Conservation (phyloP, 2,329 filamentous ascomycete genomes). For the Pseudogymnoascus sp. region DNA sequence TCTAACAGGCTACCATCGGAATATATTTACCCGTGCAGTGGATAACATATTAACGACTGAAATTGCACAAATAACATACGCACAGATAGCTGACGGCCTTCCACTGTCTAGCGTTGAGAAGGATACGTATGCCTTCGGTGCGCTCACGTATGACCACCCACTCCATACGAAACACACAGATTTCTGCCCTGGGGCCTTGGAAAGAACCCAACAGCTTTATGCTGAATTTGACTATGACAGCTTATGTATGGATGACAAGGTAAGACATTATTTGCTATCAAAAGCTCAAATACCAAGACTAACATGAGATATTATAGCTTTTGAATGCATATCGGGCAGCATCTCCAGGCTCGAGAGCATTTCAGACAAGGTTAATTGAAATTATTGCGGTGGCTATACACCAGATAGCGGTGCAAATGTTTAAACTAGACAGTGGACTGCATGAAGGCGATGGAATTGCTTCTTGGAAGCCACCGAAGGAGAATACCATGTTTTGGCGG, state of each 20-base stretch:
- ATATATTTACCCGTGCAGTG: constrained; percentile 13
- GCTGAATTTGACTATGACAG: neutral
- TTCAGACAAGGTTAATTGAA: constrained; percentile 29
- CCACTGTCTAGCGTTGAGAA: constrained; percentile 13
- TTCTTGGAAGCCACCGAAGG: constrained; percentile 20
- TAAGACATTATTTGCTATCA: neutral
- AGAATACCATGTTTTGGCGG: constrained; percentile 9
- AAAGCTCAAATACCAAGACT: neutral
- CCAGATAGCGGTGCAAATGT: constrained; percentile 26
- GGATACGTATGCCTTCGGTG: neutral
- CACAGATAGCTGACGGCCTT: constrained; percentile 22
- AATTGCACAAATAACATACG: constrained; percentile 16
- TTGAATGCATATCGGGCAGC: constrained; percentile 23
- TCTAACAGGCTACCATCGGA: constrained; percentile 10
- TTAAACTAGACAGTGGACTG: constrained; percentile 16
- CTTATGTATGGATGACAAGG: neutral
- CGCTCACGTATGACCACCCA: constrained; percentile 13
- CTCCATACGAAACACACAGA: constrained; percentile 16
- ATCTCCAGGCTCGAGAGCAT: constrained; percentile 15
- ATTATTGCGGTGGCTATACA: constrained; percentile 27
- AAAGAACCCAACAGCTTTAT: constrained; percentile 5
- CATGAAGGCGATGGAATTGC: constrained; percentile 24
- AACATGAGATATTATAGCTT: constrained; percentile 16
- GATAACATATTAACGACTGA: constrained; percentile 14
- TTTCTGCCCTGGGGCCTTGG: constrained; percentile 17